phyloP scores from a whole-genome alignment of 768 basidiomycete species.

The Pisolithus sp. region DNA sequence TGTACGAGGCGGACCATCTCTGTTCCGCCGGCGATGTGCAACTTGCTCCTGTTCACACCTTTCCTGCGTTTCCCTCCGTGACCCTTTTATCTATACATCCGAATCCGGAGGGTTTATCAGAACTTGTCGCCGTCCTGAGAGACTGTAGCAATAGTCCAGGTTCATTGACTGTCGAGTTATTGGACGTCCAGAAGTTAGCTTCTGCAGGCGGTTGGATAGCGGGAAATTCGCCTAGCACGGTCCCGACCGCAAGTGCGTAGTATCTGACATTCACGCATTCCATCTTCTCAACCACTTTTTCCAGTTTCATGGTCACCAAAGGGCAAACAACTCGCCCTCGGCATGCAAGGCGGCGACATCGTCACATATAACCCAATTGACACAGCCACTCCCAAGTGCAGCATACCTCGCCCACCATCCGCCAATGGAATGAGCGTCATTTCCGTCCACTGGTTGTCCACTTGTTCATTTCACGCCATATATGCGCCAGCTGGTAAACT shows the following conservation, averaged over 20 bases:
- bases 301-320: conserved; percentile 82
- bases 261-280: background rate
- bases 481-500: conserved; percentile 44
- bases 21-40: conserved; percentile 40
- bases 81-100: conserved; percentile 50
- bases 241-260: conserved; percentile 55
- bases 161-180: conserved; percentile 47
- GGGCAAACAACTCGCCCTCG: conserved; percentile 78
- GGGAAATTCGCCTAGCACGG: conserved; percentile 39
- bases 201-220: conserved; percentile 50
- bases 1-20: conserved; percentile 51
- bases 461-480: conserved; percentile 60
- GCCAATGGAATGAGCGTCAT: conserved; percentile 40
- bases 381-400: conserved; percentile 47
- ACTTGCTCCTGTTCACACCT: conserved; percentile 43
- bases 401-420: conserved; percentile 51
- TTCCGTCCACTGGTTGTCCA: conserved; percentile 61
- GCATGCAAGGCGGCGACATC: conserved; percentile 63
- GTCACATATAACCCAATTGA: conserved; percentile 57
- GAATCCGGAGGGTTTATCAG: conserved; percentile 56
- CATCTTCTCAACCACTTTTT: conserved; percentile 7
- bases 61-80: conserved; percentile 37
- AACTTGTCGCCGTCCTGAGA: conserved; percentile 56
- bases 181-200: conserved; percentile 48
- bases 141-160: conserved; percentile 27